Evolutionary conservation across 345 rosid species (phyloP).

Genomic region (Melastoma malabathricum): DNA sequence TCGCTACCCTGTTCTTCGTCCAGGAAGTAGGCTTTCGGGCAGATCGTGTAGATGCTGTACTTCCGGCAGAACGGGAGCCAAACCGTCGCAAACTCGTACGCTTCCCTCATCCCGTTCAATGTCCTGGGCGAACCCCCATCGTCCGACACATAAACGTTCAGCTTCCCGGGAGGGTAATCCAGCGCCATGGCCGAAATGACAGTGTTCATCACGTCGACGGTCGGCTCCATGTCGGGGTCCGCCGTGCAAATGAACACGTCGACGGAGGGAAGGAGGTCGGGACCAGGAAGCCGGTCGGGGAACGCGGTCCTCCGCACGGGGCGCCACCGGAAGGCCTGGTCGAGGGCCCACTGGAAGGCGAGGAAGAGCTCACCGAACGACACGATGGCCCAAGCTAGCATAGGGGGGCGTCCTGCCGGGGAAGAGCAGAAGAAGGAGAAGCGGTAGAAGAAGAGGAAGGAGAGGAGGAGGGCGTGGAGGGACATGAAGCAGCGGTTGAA

Average conservation of each 20-base stretch:
- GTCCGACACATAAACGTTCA: slow-evolving; percentile 38
- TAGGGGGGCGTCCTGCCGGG: not conserved
- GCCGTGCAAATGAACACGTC: slow-evolving; percentile 45
- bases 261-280: slow-evolving; percentile 19
- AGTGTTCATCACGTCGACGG: slow-evolving; percentile 30
- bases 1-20: slow-evolving; percentile 8
- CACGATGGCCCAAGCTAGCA: slow-evolving; percentile 16
- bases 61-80: slow-evolving; percentile 45
- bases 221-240: slow-evolving; percentile 36
- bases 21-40: slow-evolving; percentile 23
- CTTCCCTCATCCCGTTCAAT: slow-evolving; percentile 20
- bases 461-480: slow-evolving; percentile 19
- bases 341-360: slow-evolving; percentile 20
- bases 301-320: slow-evolving; percentile 19
- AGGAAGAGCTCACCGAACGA: slow-evolving; percentile 17
- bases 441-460: slow-evolving; percentile 19
- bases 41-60: slow-evolving; percentile 10
- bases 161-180: slow-evolving; percentile 37
- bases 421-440: slow-evolving; percentile 14
- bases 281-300: slow-evolving; percentile 22
- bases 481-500: slow-evolving; percentile 14
- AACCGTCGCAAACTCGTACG: slow-evolving; percentile 21
- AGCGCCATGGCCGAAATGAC: slow-evolving; percentile 36
- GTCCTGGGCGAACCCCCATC: slow-evolving; percentile 30
- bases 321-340: slow-evolving; percentile 17